A percentile compares a stretch with the other conserved stretches of the same genome.
Evolutionary conservation across 768 basidiomycete species (phyloP).

Genomic region (Suillus hirtellus): DNA sequence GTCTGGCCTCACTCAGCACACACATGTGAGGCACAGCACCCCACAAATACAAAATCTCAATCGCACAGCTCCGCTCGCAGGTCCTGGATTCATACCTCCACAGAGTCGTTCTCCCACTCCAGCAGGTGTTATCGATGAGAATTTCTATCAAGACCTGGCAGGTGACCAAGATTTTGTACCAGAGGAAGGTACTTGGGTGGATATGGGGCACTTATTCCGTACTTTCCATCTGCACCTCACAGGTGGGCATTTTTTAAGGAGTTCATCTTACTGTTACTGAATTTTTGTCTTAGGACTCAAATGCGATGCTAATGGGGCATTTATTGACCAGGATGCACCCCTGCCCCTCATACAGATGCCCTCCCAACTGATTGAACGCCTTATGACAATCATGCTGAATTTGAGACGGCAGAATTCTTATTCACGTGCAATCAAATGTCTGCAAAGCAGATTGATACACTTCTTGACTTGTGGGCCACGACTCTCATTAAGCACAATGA

Average conservation of each 20-base stretch:
- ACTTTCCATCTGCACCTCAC: not conserved
- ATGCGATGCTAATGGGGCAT: not conserved
- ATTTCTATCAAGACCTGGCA: fast-evolving
- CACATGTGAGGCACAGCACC: not conserved
- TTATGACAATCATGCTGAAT: constrained; percentile 17
- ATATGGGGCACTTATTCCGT: not conserved
- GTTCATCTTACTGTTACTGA: not conserved
- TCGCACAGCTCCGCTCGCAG: not conserved
- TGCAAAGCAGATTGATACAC: constrained; percentile 19
- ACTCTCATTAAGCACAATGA: constrained; percentile 5
- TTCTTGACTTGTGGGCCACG: constrained; percentile 23
- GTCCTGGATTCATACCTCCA: not conserved
- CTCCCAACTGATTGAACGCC: constrained; percentile 21
- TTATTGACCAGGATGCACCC: not conserved
- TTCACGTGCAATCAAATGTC: constrained; percentile 23
- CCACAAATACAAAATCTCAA: not conserved
- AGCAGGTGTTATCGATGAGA: not conserved
- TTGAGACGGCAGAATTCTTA: constrained; percentile 25
- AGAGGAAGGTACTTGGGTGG: constrained; percentile 6
- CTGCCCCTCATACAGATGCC: not conserved
- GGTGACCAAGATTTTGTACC: not conserved
- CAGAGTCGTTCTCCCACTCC: not conserved
- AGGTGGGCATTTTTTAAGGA: not conserved
- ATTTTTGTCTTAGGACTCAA: not conserved
- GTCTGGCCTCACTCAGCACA: constrained; percentile 5